Base-by-base conservation (phyloP, 1,139 yeast genomes). In the Zygoascus sp. region DNA sequence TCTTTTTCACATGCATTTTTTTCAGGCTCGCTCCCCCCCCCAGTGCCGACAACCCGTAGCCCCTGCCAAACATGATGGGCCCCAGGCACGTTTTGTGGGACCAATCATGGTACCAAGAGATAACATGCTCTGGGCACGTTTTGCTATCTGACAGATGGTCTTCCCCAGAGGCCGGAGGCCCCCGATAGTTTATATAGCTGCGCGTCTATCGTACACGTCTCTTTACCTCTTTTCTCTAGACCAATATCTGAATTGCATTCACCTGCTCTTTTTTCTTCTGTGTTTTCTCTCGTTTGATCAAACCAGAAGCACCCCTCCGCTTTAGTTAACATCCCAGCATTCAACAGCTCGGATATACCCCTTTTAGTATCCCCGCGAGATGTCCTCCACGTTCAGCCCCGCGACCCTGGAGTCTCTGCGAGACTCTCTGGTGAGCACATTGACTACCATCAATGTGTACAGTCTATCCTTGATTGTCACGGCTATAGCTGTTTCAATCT, bases 111-210 rank as follows among this genome's bases (percentile, higher is more conserved):
- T 11, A 17, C 43, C 16, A 8, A 22, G 20, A 30, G 37, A 40
- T 30, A 30, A 22, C 43, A 40, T 40, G 43, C 43, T 13, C 13
- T 15, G 28, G 23, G 17, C 43, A 40, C 43, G 43, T 40, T 40
- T 40, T 32, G 34, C 34, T 11, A 15, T 30, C 34, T 13, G 15
- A 7, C 34, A 30, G 15, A 9, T 9, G 11, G 17, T 15, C 34
- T 13, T 30, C 17, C 34, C 34, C 17, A n/a, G n/a, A n/a, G n/a
- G n/a, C n/a, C n/a, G n/a, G n/a, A n/a, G n/a, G n/a, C n/a, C n/a
- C n/a, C n/a, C n/a, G n/a, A n/a, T n/a, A n/a, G n/a, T n/a, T n/a
- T n/a, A n/a, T n/a, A n/a, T n/a, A n/a, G n/a, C n/a, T n/a, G n/a
- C n/a, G n/a, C n/a, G n/a, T n/a, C n/a, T n/a, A n/a, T n/a, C n/a